Evolutionary conservation across 2,329 filamentous ascomycete species (phyloP), one percentile per base, ranked within the genome.

Genomic region (Fusarium heterosporum): DNA sequence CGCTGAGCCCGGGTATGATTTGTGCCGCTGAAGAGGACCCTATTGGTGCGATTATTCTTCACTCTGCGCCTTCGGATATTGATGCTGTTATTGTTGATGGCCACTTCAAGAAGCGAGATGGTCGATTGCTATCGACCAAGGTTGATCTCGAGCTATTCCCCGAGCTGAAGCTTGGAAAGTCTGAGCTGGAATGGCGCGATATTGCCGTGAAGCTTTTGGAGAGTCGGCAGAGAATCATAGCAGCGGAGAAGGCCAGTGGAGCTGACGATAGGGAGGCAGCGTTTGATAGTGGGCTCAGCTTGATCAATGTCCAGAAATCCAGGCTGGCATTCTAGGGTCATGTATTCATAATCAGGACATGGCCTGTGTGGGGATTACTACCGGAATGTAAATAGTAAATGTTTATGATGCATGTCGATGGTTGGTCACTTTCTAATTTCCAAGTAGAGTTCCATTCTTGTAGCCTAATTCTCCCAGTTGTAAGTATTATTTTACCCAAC

Each of bases 1-100:
- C 34, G 1, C 6, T 55, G 4, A 62, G 56, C 1, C 58, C 58
- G n/a, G 10, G 48, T 0, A 61, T 61, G 48, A 43, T 61, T 12
- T 61, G 56, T 1, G 58, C 42, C 3, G 57, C 49, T 1, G 48
- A 55, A 25, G 57, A 61, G 19, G 36, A 61, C 19, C 56, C 42
- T 0, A 61, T 61, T 2, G 57, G 12, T 3, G 58, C 58, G 2
- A 62, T 61, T 2, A 62, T 61, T 4, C 6, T 55, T 1, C 58
- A 61, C 12, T 61, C 58, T 0, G 46, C 58, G 1, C 41, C 41
- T 3, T 55, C 56, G 0, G 48, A 61, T 2, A 55, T 61, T 3
- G 36, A 62, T 1, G 29, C 56, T 2, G 57, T 61, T 4, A 55
- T 61, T 10, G 56, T 62, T 2, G 42, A 62, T 30, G 58, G 58